Percentiles rank a stretch among this genome's conserved stretches.
Conservation (phyloP, 2,329 filamentous ascomycete genomes). For the Nothopassalora personata region DNA sequence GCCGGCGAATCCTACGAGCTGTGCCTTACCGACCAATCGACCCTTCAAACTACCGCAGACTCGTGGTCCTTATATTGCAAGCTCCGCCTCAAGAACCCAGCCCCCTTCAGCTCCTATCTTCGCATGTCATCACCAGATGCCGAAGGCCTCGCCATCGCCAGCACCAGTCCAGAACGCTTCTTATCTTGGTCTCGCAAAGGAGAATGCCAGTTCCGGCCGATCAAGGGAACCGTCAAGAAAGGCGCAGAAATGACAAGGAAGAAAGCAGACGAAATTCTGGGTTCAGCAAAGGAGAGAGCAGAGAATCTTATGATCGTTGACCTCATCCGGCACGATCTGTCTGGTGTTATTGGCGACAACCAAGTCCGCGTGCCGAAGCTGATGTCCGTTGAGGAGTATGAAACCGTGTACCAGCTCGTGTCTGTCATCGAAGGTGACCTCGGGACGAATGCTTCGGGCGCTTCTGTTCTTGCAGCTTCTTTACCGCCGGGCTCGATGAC, state of each 20-base stretch:
- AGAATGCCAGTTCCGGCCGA: constrained; percentile 75
- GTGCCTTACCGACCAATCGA: constrained; percentile 72
- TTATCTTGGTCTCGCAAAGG: constrained; percentile 61
- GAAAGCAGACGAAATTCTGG: constrained; percentile 66
- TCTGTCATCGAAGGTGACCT: constrained; percentile 74
- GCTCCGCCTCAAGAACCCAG: constrained; percentile 67
- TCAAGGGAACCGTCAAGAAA: constrained; percentile 95
- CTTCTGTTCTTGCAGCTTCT: constrained; percentile 70
- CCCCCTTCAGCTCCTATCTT: constrained; percentile 79
- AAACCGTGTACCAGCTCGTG: constrained; percentile 86
- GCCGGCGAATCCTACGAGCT: constrained; percentile 81
- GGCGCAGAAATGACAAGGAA: constrained; percentile 61
- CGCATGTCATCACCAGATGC: constrained; percentile 50
- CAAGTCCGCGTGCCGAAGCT: constrained; percentile 70
- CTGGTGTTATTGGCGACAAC: constrained; percentile 54
- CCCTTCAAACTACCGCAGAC: constrained; percentile 43
- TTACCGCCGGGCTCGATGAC: constrained; percentile 95
- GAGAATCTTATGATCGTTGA: constrained; percentile 99
- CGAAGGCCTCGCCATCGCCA: constrained; percentile 59
- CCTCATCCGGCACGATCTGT: constrained; percentile 87
- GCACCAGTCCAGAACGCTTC: constrained; percentile 85
- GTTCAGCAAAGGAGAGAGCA: constrained; percentile 81
- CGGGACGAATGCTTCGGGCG: constrained; percentile 49
- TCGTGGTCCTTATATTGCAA: constrained; percentile 67
- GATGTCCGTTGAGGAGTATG: constrained; percentile 84